Evolutionary conservation across 1,284 basidiomycete species (phyloP).

Genomic region (Moesziomyces sp.): DNA sequence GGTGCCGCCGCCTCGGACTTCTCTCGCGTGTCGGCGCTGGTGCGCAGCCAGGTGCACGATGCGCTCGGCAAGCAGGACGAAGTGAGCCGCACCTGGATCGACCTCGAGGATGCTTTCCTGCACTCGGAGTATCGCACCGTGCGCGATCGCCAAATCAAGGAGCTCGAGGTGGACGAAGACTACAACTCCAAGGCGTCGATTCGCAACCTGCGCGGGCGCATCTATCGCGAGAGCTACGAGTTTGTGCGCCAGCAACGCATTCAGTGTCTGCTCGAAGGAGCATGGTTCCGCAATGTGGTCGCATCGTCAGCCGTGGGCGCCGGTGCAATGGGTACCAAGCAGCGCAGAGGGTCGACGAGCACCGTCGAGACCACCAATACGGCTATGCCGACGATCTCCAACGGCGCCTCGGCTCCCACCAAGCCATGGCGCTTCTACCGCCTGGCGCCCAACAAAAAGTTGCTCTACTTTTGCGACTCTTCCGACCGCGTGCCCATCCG

Average conservation of each 20-base stretch:
- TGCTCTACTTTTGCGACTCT: constrained; percentile 84
- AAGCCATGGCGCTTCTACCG: constrained; percentile 68
- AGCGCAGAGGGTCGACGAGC: constrained; percentile 23
- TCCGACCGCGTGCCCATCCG: constrained; percentile 80
- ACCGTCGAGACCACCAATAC: constrained; percentile 29
- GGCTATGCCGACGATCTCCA: constrained; percentile 4
- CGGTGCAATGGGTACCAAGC: constrained; percentile 4
- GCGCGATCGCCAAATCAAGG: constrained; percentile 90
- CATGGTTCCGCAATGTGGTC: constrained; percentile 81
- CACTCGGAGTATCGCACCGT: constrained; percentile 87
- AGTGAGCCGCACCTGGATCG: constrained; percentile 77
- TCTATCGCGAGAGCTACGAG: constrained; percentile 91
- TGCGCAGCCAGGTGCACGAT: constrained; percentile 77
- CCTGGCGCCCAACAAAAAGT: constrained; percentile 74
- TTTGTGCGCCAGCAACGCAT: constrained; percentile 91
- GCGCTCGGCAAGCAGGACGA: constrained; percentile 76
- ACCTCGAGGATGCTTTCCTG: constrained; percentile 85
- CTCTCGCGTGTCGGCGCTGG: constrained; percentile 80
- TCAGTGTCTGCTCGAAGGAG: constrained; percentile 85
- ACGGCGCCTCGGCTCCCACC: constrained; percentile 1
- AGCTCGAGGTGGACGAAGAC: constrained; percentile 91
- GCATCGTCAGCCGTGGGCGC: background rate
- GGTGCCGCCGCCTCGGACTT: constrained; percentile 78
- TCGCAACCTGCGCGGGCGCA: constrained; percentile 81
- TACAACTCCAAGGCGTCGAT: constrained; percentile 58